Conservation (phyloP, 164 flowering plant species). For the Piper longum region DNA sequence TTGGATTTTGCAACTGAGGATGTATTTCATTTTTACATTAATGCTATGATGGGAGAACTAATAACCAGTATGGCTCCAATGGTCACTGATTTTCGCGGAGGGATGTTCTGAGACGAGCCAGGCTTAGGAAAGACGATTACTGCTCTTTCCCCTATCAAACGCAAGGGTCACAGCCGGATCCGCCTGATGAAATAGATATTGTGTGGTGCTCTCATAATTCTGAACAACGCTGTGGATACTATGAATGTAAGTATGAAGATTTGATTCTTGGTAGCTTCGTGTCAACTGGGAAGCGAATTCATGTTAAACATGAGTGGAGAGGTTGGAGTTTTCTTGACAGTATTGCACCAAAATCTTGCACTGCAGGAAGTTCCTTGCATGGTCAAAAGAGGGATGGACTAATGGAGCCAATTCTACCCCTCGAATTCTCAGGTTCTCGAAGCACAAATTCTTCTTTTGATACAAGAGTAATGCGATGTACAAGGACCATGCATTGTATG, state of each 20-base stretch:
- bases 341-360: slow-evolving; percentile 10
- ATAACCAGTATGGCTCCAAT: slow-evolving; percentile 44
- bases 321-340: slow-evolving; percentile 22
- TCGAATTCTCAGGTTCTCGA: slow-evolving; percentile 13
- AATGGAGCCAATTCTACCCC: slow-evolving; percentile 10
- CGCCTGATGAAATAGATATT: slow-evolving; percentile 59
- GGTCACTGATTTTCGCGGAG: slow-evolving; percentile 77
- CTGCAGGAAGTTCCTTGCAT: slow-evolving; percentile 5
- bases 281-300: slow-evolving; percentile 17
- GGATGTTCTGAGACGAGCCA: slow-evolving; percentile 98
- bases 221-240: slow-evolving; percentile 66
- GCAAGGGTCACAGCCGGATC: slow-evolving; percentile 67
- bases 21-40: slow-evolving; percentile 53
- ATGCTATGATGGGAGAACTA: slow-evolving; percentile 65
- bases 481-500: slow-evolving; percentile 30
- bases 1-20: slow-evolving; percentile 50
- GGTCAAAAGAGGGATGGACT: slow-evolving; percentile 22
- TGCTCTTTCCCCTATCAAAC: slow-evolving; percentile 85
- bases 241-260: slow-evolving; percentile 42
- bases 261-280: slow-evolving; percentile 8
- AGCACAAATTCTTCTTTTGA: slow-evolving; percentile 11
- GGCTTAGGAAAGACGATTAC: slow-evolving; percentile 95
- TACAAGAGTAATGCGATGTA: slow-evolving; percentile 17
- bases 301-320: slow-evolving; percentile 28
- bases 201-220: slow-evolving; percentile 59